These are phyloP conservation scores for Daldinia sp. DNA, from an alignment of 2,329 filamentous ascomycete genomes.

Conservation along the genomic window DNA sequence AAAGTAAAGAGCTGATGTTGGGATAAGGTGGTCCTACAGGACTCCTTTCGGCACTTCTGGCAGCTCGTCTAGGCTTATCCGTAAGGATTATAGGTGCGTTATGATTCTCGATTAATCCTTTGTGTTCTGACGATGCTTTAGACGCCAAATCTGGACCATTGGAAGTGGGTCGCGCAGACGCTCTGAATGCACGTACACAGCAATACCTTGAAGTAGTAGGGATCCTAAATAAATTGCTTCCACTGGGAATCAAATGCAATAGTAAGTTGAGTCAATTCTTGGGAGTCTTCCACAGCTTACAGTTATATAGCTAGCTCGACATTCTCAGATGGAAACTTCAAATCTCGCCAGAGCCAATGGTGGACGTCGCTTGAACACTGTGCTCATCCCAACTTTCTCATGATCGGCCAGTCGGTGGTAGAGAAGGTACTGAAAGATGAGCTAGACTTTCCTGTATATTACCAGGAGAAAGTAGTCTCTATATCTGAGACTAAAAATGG, in stretches of 20 bases:
- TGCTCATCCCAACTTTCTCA: constrained; percentile 62
- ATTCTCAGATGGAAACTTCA: constrained; percentile 60
- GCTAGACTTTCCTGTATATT: constrained; percentile 53
- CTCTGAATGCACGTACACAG: constrained; percentile 62
- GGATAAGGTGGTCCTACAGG: constrained; percentile 59
- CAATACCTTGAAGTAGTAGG: constrained; percentile 61
- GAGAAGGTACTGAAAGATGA: constrained; percentile 55
- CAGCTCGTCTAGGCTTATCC: constrained; percentile 57
- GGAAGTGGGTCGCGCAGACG: constrained; percentile 60
- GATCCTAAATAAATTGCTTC: constrained; percentile 57
- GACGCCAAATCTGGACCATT: constrained; percentile 56
- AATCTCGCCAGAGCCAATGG: constrained; percentile 61
- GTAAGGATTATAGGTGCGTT: constrained; percentile 48
- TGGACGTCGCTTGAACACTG: constrained; percentile 61
- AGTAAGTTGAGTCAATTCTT: constrained; percentile 53
- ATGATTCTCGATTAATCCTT: constrained; percentile 47
- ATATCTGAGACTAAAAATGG: constrained; percentile 47
- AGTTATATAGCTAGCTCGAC: constrained; percentile 58
- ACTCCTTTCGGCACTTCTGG: constrained; percentile 59
- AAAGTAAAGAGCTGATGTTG: constrained; percentile 7
- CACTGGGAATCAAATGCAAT: constrained; percentile 61
- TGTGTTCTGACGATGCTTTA: constrained; percentile 34
- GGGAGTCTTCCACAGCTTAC: constrained; percentile 1
- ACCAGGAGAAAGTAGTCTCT: constrained; percentile 54
- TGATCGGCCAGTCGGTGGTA: constrained; percentile 63